Conservation (phyloP, 306 rosid genomes). For the Begonia loranthoides region DNA sequence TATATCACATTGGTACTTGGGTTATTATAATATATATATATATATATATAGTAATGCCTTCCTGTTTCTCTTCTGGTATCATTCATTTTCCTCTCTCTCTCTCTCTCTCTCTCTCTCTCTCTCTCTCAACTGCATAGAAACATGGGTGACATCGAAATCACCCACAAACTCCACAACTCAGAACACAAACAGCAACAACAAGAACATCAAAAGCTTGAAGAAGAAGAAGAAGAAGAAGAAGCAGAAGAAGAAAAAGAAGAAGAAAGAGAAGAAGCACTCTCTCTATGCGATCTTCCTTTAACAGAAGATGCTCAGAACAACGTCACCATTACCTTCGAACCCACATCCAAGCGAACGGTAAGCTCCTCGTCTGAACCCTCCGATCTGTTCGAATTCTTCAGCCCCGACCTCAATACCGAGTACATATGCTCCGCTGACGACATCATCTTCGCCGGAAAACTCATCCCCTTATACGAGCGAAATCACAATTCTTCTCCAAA, state of each 20-base stretch:
- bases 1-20: too few species aligned
- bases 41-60: too few species aligned
- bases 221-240: too few species aligned
- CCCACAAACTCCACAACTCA: too few species aligned
- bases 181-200: too few species aligned
- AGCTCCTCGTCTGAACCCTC: background rate
- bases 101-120: too few species aligned
- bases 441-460: slow-evolving; percentile 47
- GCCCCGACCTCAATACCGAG: background rate
- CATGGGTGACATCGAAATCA: too few species aligned
- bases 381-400: slow-evolving; percentile 3
- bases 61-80: too few species aligned
- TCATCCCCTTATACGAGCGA: slow-evolving; percentile 27
- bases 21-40: too few species aligned
- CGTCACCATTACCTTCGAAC: background rate
- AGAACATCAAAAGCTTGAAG: too few species aligned
- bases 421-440: slow-evolving; percentile 17
- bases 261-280: slow-evolving; percentile 35
- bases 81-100: too few species aligned
- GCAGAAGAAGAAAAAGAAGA: background rate
- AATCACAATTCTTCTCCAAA: slow-evolving; percentile 5
- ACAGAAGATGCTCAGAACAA: slow-evolving; percentile 11
- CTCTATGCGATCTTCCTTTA: slow-evolving; percentile 42
- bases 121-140: too few species aligned
- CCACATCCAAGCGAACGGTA: background rate